phyloP scores from a whole-genome alignment of 129 eudicot genomes.

The Silybum marianum region DNA sequence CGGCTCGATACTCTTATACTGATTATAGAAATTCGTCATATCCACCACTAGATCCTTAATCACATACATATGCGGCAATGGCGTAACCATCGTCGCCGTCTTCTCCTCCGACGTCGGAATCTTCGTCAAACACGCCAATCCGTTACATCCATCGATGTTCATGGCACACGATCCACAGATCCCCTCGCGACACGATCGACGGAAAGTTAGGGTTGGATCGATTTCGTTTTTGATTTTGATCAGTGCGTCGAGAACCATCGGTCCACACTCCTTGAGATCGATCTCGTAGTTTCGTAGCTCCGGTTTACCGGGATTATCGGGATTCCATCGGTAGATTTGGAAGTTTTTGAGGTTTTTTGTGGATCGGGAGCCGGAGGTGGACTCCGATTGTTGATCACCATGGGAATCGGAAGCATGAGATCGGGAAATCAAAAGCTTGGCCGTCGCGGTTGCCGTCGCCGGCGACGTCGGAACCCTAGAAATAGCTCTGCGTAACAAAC shows the following conservation, averaged over 20 bases:
- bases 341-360: slow-evolving; percentile 52
- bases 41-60: slow-evolving; percentile 95
- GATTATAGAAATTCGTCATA: slow-evolving; percentile 90
- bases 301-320: slow-evolving; percentile 65
- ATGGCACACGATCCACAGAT: slow-evolving; percentile 95
- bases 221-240: slow-evolving; percentile 87
- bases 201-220: slow-evolving; percentile 82
- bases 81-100: slow-evolving; percentile 58
- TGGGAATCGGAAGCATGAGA: slow-evolving; percentile 54
- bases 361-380: slow-evolving; percentile 32
- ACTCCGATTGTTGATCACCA: slow-evolving; percentile 34
- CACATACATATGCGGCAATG: slow-evolving; percentile 94
- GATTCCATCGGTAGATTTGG: slow-evolving; percentile 92
- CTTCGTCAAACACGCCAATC: slow-evolving; percentile 85
- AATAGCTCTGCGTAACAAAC: slow-evolving; percentile 47
- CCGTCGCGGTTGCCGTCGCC: not conserved
- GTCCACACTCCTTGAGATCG: slow-evolving; percentile 84
- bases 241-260: slow-evolving; percentile 86
- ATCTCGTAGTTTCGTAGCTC: slow-evolving; percentile 66
- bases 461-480: slow-evolving; percentile 14
- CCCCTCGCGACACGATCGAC: slow-evolving; percentile 94
- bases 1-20: slow-evolving; percentile 95
- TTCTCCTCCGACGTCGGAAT: slow-evolving; percentile 29
- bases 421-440: not conserved
- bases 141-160: slow-evolving; percentile 90